Evolutionary conservation across 2,329 filamentous ascomycete genomes (phyloP).

Genomic region (Alternaria gansuensis): DNA sequence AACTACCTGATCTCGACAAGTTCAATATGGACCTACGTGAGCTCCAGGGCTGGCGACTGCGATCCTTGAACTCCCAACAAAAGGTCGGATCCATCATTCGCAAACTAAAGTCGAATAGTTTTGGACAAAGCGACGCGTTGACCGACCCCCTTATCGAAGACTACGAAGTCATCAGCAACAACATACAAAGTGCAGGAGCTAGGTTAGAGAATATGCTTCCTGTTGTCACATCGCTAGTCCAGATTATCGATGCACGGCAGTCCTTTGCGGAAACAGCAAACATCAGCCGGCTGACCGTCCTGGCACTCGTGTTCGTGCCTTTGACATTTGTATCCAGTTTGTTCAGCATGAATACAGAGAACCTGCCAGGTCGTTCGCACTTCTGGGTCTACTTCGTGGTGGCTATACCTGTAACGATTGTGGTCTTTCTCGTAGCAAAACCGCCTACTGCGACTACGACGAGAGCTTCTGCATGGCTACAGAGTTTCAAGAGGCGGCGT

Average conservation of each 20-base stretch:
- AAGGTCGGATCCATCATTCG: neutral
- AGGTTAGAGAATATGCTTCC: conserved; percentile 31
- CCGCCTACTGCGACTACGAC: no score
- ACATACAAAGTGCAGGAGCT: conserved; percentile 15
- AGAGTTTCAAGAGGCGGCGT: no score
- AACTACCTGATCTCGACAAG: conserved; percentile 17
- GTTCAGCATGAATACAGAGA: conserved; percentile 34
- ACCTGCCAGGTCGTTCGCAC: conserved; percentile 15
- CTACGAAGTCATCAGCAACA: neutral
- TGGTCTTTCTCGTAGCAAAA: conserved; percentile 19
- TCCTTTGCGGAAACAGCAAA: conserved; percentile 31
- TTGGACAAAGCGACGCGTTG: no score
- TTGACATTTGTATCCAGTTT: conserved; percentile 31
- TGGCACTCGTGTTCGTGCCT: conserved; percentile 37
- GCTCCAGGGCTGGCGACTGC: conserved; percentile 38
- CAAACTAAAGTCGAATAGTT: no score
- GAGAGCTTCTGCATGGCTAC: no score
- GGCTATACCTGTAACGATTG: conserved; percentile 23
- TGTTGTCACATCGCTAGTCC: conserved; percentile 30
- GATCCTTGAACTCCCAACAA: conserved; percentile 28
- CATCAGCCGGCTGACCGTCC: conserved; percentile 31
- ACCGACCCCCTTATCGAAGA: no score
- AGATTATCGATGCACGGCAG: conserved; percentile 29
- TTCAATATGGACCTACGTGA: conserved; percentile 31
- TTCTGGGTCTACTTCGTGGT: conserved; percentile 38